Base-by-base conservation (phyloP, 2,329 filamentous ascomycete genomes). In the Colletotrichum shisoi region DNA sequence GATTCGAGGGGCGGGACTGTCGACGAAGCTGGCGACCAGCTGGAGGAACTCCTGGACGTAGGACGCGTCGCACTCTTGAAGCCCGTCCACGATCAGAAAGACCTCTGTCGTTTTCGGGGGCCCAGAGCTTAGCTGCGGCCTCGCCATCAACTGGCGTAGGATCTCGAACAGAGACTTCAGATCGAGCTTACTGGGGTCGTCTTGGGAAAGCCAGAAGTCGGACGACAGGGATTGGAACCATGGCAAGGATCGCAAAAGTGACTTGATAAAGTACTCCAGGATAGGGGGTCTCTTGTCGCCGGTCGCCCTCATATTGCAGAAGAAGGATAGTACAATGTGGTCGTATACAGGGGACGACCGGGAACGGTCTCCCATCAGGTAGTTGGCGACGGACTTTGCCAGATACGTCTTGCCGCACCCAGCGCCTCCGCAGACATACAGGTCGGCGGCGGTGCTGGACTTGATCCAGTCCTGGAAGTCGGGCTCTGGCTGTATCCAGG, bases 341-440 rank as follows among this genome's bases (percentile, higher is more conserved):
- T 54, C 31, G 13, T 72, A 68, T 1, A 48, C 27, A 17, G 31
- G 45, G 3, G 42, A n/a, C 13, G 42, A 19, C 13, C 27, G 15
- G 12, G 67, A 52, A 5, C 64, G 48, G 2, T 62, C 57, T 4
- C 45, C 54, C 12, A 53, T 48, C 15, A 74, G 62, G 51, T 73
- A 68, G 11, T 68, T 64, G 5, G 60, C 57, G 24, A 73, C 53
- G 2, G 70, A 68, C 31, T 70, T 71, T 44, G 72, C 72, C 12
- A 72, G 45, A 11, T 73, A 64, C 3, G 72, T 70, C 56, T 74
- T 74, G 3, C 72, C 72, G 15, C 60, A 63, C 1, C 71, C 72
- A 1, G 71, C 56, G 1, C 27, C 42, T 3, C 71, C 72, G 4
- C 58, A 34, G 8, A 71, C 66, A 11, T 70, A 69, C 1, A 73